A percentile compares a stretch with the other conserved stretches of the same genome.
phyloP scores from a whole-genome alignment of 1,284 basidiomycete genomes.

The Pisolithus thermaeus region DNA sequence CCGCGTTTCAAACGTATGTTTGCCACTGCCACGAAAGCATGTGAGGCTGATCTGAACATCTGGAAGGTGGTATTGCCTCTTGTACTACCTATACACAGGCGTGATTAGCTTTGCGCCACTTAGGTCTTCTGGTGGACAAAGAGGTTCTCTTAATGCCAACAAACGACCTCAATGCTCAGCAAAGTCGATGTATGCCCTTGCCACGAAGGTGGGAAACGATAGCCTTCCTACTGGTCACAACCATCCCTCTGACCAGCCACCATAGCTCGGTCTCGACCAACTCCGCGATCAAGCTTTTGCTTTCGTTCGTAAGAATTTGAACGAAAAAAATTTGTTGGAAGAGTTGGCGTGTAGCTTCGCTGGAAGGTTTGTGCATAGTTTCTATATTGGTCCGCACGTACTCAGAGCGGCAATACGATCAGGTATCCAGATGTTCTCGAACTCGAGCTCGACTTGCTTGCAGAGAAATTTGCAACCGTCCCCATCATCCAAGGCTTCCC shows the following conservation, averaged over 20 bases:
- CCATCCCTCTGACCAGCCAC: neutral
- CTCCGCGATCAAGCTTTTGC: conserved; percentile 18
- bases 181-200: conserved; percentile 28
- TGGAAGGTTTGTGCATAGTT: conserved; percentile 9
- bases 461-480: too few species aligned
- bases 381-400: too few species aligned
- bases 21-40: neutral
- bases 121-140: conserved; percentile 6
- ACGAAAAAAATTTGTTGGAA: conserved; percentile 20
- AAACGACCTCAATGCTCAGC: conserved; percentile 20
- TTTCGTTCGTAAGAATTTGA: conserved; percentile 14
- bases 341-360: conserved; percentile 17
- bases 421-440: too few species aligned
- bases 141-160: neutral
- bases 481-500: too few species aligned
- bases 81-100: conserved; percentile 24
- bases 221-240: neutral
- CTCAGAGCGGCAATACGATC: too few species aligned
- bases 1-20: conserved; percentile 24
- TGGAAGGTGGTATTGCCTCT: conserved; percentile 22
- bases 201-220: conserved; percentile 17
- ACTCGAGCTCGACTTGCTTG: too few species aligned
- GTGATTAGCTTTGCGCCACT: conserved; percentile 23
- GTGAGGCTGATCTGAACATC: neutral
- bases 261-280: conserved; percentile 15